Evolutionary conservation across 2,329 filamentous ascomycete species (phyloP).

Genomic region (Alternaria gaisen): DNA sequence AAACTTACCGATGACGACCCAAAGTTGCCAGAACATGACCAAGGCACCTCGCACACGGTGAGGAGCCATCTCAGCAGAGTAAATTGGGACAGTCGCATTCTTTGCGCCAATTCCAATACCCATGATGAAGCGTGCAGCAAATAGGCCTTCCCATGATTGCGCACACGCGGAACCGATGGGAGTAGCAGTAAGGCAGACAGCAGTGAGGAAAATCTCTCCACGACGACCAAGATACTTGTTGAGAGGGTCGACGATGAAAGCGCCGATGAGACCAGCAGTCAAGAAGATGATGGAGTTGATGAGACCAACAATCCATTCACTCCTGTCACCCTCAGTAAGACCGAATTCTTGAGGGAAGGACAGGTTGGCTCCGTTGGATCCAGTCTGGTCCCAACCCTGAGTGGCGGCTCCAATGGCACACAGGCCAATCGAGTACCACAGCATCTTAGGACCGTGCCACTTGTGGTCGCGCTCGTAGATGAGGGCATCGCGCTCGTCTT

Average conservation of each 20-base stretch:
- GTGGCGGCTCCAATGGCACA: conserved; percentile 77
- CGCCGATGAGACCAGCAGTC: conserved; percentile 48
- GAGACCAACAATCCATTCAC: conserved; percentile 45
- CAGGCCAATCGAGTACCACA: conserved; percentile 73
- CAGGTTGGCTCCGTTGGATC: conserved; percentile 63
- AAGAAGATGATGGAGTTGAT: conserved; percentile 52
- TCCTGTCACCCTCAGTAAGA: conserved; percentile 47
- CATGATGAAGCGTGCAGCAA: conserved; percentile 49
- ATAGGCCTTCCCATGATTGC: conserved; percentile 49
- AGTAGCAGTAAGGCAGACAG: conserved; percentile 46
- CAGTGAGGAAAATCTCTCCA: conserved; percentile 51
- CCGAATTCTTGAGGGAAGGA: conserved; percentile 66
- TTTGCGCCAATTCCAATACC: conserved; percentile 48
- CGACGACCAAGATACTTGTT: conserved; percentile 50
- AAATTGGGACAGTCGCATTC: conserved; percentile 47
- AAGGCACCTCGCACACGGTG: conserved; percentile 48
- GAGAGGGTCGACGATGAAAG: conserved; percentile 44
- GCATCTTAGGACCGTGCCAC: conserved; percentile 64
- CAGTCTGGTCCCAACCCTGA: conserved; percentile 72
- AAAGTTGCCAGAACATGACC: conserved; percentile 53
- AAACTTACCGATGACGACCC: conserved; percentile 45
- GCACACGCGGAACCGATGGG: conserved; percentile 51
- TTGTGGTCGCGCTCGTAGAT: conserved; percentile 71
- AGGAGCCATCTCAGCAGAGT: conserved; percentile 48
- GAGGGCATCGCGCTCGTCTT: conserved; percentile 68